phyloP scores from a whole-genome alignment of 345 rosid species.

The Lenwebbia sp. region DNA sequence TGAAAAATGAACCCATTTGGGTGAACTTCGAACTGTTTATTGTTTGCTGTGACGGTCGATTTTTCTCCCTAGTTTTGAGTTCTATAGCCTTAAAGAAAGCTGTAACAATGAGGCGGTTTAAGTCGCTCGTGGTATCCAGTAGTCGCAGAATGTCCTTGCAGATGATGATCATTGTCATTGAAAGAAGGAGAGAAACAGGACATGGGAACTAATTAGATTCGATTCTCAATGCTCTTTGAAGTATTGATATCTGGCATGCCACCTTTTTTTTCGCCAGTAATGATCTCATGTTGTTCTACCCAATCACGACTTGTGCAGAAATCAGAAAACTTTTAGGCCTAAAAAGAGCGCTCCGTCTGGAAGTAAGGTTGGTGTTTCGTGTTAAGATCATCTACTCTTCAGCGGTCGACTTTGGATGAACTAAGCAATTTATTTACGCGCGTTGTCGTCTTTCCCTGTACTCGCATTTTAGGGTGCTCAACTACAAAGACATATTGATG shows the following conservation, averaged over 20 bases:
- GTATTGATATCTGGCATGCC: background rate
- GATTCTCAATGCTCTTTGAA: background rate
- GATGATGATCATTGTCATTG: background rate
- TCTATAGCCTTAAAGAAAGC: background rate
- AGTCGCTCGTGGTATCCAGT: background rate
- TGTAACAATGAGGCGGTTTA: background rate
- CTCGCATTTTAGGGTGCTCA: conserved; percentile 46
- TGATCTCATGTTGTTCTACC: background rate
- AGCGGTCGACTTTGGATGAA: background rate
- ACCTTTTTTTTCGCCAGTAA: background rate
- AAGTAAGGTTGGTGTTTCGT: conserved; percentile 31
- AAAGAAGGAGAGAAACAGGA: background rate
- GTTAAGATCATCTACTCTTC: background rate
- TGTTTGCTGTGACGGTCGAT: background rate
- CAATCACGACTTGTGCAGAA: conserved; percentile 17
- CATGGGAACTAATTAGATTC: background rate
- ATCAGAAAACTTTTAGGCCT: conserved; percentile 63
- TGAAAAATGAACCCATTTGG: background rate
- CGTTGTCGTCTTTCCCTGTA: background rate
- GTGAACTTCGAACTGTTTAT: background rate
- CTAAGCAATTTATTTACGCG: background rate
- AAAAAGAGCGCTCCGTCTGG: conserved; percentile 67
- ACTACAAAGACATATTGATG: conserved; percentile 53
- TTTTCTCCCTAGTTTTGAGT: background rate
- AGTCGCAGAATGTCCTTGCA: background rate